A percentile compares a stretch with the other conserved stretches of the same genome.
phyloP scores from a whole-genome alignment of 1,284 basidiomycete genomes.

The Calocybe gambosa region DNA sequence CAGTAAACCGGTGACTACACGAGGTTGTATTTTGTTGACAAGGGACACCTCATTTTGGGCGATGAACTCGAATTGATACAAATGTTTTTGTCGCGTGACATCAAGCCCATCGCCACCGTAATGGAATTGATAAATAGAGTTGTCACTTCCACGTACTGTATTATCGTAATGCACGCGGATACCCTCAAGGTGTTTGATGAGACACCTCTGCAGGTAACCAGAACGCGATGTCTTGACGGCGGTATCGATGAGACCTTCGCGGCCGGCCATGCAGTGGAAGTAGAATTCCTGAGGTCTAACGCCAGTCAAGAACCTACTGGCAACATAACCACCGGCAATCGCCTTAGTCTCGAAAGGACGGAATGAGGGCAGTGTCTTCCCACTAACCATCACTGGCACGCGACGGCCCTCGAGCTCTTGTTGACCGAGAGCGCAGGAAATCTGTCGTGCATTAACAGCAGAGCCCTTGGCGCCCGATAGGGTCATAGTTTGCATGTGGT shows the following conservation, averaged over 20 bases:
- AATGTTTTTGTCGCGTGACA: slow-evolving; percentile 92
- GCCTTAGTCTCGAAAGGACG: slow-evolving; percentile 95
- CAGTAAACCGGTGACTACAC: slow-evolving; percentile 49
- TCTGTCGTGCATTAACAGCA: slow-evolving; percentile 96
- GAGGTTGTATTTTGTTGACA: slow-evolving; percentile 69
- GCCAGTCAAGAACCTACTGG: slow-evolving; percentile 98
- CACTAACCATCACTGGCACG: slow-evolving; percentile 98
- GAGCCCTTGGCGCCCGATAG: slow-evolving; percentile 98
- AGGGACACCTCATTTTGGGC: slow-evolving; percentile 84
- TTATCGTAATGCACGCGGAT: slow-evolving; percentile 97
- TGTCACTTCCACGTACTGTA: slow-evolving; percentile 94
- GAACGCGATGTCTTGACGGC: slow-evolving; percentile 99
- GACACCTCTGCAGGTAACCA: slow-evolving; percentile 95
- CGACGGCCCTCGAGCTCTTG: slow-evolving; percentile 98
- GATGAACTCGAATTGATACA: slow-evolving; percentile 91
- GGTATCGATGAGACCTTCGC: slow-evolving; percentile 98
- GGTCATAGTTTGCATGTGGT: slow-evolving; percentile 99
- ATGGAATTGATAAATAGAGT: slow-evolving; percentile 91
- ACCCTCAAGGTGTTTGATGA: slow-evolving; percentile 98
- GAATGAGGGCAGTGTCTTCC: slow-evolving; percentile 98
- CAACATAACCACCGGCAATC: slow-evolving; percentile 98
- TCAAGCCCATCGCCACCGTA: slow-evolving; percentile 98
- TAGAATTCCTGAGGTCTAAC: slow-evolving; percentile 99
- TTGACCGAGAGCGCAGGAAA: slow-evolving; percentile 95
- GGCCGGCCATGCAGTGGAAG: slow-evolving; percentile 99